These are phyloP conservation scores for Apiospora kogelbergensis DNA, from an alignment of 2,329 filamentous ascomycete genomes.

Conservation along the genomic window DNA sequence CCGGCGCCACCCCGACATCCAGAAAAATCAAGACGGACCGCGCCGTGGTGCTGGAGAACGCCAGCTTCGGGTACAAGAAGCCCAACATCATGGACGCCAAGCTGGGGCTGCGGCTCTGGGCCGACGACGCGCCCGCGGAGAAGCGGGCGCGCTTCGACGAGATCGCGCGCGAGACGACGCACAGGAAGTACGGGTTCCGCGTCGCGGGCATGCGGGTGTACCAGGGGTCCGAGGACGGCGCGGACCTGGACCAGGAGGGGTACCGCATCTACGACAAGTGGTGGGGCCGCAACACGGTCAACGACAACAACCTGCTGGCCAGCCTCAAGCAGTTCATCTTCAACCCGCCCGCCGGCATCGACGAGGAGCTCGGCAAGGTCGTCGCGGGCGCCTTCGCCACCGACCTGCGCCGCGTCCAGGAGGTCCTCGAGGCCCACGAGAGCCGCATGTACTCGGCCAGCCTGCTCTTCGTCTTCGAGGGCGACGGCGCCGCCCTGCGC, in stretches of 20 bases:
- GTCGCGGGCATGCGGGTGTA: conserved; percentile 67
- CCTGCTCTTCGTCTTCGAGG: conserved; percentile 64
- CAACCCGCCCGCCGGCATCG: conserved; percentile 57
- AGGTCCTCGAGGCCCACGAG: conserved; percentile 54
- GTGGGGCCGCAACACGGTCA: conserved; percentile 55
- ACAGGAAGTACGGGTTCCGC: conserved; percentile 59
- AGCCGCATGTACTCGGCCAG: conserved; percentile 65
- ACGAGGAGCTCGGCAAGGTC: conserved; percentile 55
- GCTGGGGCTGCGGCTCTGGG: conserved; percentile 83
- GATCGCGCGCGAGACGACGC: conserved; percentile 59
- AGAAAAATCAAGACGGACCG: conserved; percentile 70
- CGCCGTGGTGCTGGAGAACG: conserved; percentile 83
- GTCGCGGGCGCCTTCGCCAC: conserved; percentile 54
- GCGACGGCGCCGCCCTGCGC: conserved; percentile 56
- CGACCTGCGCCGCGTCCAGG: conserved; percentile 53
- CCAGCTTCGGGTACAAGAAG: conserved; percentile 74
- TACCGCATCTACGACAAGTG: conserved; percentile 65
- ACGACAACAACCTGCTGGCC: conserved; percentile 52
- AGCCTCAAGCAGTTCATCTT: conserved; percentile 60
- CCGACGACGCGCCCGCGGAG: conserved; percentile 63
- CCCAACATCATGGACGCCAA: conserved; percentile 95
- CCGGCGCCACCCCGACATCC: not conserved
- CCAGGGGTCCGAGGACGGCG: conserved; percentile 52
- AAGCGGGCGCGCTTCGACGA: conserved; percentile 62
- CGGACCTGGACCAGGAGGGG: conserved; percentile 52